Evolutionary conservation across 345 rosid species (phyloP).

Genomic region (Noccaea bulbosa): DNA sequence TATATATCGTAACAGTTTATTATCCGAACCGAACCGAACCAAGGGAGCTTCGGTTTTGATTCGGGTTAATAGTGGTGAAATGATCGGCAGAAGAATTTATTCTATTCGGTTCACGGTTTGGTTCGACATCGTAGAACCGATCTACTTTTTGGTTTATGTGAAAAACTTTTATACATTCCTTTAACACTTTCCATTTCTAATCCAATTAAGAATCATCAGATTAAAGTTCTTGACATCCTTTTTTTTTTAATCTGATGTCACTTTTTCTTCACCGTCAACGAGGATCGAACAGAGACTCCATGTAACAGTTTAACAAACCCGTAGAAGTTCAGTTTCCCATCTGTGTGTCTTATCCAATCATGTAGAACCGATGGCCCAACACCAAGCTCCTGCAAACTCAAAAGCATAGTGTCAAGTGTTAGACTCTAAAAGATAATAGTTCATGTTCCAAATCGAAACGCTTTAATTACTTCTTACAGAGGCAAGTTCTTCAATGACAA

Average conservation of each 20-base stretch:
- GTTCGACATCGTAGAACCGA: too few relatives aligned
- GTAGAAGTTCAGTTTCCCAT: slow-evolving; percentile 89
- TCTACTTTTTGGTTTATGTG: too few relatives aligned
- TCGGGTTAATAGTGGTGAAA: too few relatives aligned
- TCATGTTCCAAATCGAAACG: slow-evolving; percentile 1
- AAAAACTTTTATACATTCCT: not conserved
- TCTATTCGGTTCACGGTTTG: too few relatives aligned
- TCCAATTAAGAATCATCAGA: slow-evolving; percentile 32
- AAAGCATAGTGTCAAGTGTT: not conserved
- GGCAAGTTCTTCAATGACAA: slow-evolving; percentile 88
- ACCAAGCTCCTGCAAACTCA: slow-evolving; percentile 80
- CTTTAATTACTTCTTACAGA: slow-evolving; percentile 57
- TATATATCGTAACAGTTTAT: too few relatives aligned
- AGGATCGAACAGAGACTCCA: slow-evolving; percentile 65
- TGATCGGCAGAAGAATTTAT: too few relatives aligned
- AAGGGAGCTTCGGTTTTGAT: too few relatives aligned
- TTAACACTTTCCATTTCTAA: not conserved
- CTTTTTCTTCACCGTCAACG: slow-evolving; percentile 26
- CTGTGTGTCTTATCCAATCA: slow-evolving; percentile 86
- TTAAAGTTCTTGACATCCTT: slow-evolving; percentile 12
- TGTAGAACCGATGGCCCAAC: slow-evolving; percentile 84
- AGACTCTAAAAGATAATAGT: not conserved
- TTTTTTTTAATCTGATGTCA: not conserved
- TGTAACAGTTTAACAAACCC: slow-evolving; percentile 87
- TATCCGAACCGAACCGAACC: too few relatives aligned